Evolutionary conservation across 2,329 filamentous ascomycete species (phyloP).

Genomic region (Xylariaceae sp.): DNA sequence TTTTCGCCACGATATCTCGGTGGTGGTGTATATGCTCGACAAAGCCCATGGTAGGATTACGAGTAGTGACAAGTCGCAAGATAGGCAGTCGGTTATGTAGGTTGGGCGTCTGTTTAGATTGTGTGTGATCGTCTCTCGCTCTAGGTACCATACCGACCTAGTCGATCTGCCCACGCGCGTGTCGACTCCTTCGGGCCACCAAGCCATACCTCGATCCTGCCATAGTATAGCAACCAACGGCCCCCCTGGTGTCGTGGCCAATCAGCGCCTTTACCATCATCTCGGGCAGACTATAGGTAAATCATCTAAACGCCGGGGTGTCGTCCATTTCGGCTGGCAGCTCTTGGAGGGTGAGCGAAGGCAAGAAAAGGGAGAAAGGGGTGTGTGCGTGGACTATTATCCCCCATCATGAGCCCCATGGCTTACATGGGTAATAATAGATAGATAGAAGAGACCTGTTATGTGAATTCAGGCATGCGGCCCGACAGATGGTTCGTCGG

Average conservation of each 20-base stretch:
- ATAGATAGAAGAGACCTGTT: not conserved
- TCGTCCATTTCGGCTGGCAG: constrained; percentile 3
- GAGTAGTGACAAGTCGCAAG: not conserved
- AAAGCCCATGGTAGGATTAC: not conserved
- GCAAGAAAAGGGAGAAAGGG: not conserved
- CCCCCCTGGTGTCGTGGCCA: constrained; percentile 10
- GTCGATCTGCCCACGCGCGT: not conserved
- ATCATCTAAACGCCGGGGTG: not conserved
- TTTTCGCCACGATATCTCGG: not conserved
- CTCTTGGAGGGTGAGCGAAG: not conserved
- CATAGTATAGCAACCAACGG: not conserved
- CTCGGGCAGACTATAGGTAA: constrained; percentile 14
- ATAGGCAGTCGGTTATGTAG: not conserved
- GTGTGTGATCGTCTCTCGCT: not conserved
- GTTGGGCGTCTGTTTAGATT: not conserved
- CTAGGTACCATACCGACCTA: not conserved
- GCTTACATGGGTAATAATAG: not conserved
- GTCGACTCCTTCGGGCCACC: constrained; percentile 10
- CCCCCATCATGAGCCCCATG: too few relatives aligned
- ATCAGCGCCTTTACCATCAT: constrained; percentile 17
- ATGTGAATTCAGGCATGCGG: not conserved
- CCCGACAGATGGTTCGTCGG: constrained; percentile 4
- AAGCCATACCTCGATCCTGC: constrained; percentile 14
- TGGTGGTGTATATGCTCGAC: not conserved
- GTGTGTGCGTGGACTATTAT: not conserved